These are phyloP conservation scores for Nakazawaea populi DNA, from an alignment of 805 yeast genomes.

Conservation along the genomic window DNA sequence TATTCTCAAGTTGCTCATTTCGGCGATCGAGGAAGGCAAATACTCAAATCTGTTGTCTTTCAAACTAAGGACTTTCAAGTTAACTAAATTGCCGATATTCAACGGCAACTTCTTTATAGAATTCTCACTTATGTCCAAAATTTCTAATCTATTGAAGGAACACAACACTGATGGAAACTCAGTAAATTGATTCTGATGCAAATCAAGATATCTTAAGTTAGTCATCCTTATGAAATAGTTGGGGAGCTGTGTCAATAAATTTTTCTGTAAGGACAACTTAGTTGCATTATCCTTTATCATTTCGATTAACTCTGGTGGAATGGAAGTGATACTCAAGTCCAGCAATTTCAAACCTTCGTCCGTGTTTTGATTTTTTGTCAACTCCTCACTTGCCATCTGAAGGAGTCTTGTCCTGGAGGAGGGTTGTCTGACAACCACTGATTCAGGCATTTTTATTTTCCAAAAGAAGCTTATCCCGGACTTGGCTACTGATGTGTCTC, in stretches of 20 bases:
- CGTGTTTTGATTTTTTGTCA: slow-evolving; percentile 14
- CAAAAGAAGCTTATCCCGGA: slow-evolving; percentile 10
- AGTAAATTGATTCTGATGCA: slow-evolving; percentile 53
- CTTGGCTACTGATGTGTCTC: too few relatives aligned
- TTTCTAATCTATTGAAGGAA: slow-evolving; percentile 43
- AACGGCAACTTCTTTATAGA: slow-evolving; percentile 41
- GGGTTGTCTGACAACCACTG: not conserved
- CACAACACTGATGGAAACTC: slow-evolving; percentile 44
- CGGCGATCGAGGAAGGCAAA: slow-evolving; percentile 47
- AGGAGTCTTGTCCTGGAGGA: slow-evolving; percentile 11
- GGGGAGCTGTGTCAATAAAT: slow-evolving; percentile 43
- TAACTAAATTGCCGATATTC: slow-evolving; percentile 32
- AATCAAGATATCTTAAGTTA: slow-evolving; percentile 53
- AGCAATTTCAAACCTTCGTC: slow-evolving; percentile 30
- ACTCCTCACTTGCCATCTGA: slow-evolving; percentile 19
- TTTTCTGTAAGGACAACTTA: slow-evolving; percentile 49
- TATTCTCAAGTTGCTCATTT: slow-evolving; percentile 45
- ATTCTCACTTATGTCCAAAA: slow-evolving; percentile 61
- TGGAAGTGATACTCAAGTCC: slow-evolving; percentile 29
- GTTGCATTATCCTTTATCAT: slow-evolving; percentile 28
- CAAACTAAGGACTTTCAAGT: slow-evolving; percentile 54
- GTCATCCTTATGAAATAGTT: slow-evolving; percentile 35
- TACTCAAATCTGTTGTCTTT: slow-evolving; percentile 52
- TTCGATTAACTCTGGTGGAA: slow-evolving; percentile 24
- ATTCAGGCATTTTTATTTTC: not conserved